Conservation (phyloP, 1,284 basidiomycete species). For the Agroathelia rolfsii region DNA sequence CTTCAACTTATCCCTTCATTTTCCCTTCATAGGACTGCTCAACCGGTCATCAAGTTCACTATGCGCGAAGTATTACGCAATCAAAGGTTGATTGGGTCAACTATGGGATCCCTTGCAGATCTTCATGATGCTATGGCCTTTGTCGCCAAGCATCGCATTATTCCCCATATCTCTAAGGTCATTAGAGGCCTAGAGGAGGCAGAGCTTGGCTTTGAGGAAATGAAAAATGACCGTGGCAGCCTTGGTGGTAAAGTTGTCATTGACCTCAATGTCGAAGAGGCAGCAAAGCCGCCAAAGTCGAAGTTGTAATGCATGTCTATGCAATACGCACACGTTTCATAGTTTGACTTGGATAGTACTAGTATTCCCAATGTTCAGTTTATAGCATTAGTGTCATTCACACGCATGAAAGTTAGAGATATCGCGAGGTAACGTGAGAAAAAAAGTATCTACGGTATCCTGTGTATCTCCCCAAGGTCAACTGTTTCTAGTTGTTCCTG, state of each 20-base stretch:
- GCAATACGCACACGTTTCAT: no score
- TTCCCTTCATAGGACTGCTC: constrained; percentile 47
- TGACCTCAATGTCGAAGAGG: constrained; percentile 31
- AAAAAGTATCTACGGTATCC: no score
- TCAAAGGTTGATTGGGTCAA: constrained; percentile 68
- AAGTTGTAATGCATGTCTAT: constrained; percentile 1
- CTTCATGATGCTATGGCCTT: constrained; percentile 66
- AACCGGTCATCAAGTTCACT: constrained; percentile 53
- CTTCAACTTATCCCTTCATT: constrained; percentile 10
- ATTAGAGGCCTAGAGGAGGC: constrained; percentile 60
- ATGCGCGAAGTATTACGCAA: constrained; percentile 79
- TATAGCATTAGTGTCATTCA: no score
- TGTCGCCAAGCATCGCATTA: constrained; percentile 55
- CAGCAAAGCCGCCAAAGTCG: constrained; percentile 7
- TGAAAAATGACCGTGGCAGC: constrained; percentile 46
- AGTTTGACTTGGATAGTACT: no score
- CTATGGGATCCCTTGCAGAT: constrained; percentile 79
- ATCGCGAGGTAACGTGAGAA: no score
- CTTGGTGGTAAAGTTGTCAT: constrained; percentile 77
- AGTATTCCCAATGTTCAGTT: no score
- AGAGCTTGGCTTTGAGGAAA: constrained; percentile 61
- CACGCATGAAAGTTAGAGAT: no score
- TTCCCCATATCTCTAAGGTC: constrained; percentile 68
- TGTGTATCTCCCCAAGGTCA: no score
- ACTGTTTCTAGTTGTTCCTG: no score